Percentiles rank a stretch among this genome's conserved stretches.
Evolutionary conservation across 371 early-diverging fungal genomes (phyloP).

Genomic region (Mortierella polycephala): DNA sequence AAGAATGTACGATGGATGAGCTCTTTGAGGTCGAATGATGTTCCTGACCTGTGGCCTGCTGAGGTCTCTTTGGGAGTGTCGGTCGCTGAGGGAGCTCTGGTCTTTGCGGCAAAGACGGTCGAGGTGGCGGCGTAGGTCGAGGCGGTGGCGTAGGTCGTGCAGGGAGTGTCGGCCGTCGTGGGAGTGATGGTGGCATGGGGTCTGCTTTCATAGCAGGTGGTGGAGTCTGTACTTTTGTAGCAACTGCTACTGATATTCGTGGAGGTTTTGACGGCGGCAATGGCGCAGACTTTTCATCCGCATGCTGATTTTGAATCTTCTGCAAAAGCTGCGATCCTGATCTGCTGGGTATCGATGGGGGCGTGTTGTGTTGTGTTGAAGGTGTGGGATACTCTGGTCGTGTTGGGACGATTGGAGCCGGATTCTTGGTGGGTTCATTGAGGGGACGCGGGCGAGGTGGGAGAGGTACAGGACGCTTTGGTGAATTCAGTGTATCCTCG

Average conservation of each 20-base stretch:
- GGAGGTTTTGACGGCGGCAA: constrained; percentile 11
- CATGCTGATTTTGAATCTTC: background rate
- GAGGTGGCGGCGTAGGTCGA: constrained; percentile 10
- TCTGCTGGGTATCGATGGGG: background rate
- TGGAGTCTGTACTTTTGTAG: background rate
- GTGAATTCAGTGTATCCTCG: background rate
- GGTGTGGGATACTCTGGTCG: background rate
- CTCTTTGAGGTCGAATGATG: constrained; percentile 13
- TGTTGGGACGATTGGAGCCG: constrained; percentile 1
- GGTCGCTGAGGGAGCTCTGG: constrained; percentile 34
- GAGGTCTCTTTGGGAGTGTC: constrained; percentile 22
- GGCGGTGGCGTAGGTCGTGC: constrained; percentile 12
- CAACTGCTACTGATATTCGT: background rate
- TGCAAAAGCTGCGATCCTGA: background rate
- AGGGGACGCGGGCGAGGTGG: background rate
- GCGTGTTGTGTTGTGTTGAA: background rate
- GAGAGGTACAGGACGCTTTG: constrained; percentile 1
- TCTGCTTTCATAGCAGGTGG: background rate
- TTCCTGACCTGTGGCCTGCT: background rate
- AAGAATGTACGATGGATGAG: background rate
- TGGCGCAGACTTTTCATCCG: background rate
- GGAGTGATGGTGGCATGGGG: constrained; percentile 10
- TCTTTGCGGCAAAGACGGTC: constrained; percentile 13
- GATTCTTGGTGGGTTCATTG: background rate
- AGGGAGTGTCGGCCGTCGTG: constrained; percentile 18